Percentiles rank a stretch among this genome's conserved stretches.
phyloP scores from a whole-genome alignment of 805 yeast genomes.

The Candida vaughaniae region DNA sequence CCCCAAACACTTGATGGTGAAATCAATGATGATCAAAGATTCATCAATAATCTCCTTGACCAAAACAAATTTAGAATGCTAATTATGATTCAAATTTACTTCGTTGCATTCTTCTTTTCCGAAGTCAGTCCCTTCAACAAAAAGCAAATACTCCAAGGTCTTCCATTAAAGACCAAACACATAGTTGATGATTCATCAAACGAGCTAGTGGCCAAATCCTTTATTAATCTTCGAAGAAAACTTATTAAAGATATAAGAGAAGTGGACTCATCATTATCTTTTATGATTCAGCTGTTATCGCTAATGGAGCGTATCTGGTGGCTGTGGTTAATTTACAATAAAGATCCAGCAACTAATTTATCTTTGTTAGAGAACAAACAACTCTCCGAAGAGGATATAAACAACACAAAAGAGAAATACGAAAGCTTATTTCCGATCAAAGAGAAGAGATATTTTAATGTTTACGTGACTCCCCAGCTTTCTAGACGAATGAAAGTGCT shows the following conservation, averaged over 20 bases:
- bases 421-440: constrained; percentile 25
- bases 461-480: constrained; percentile 42
- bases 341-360: constrained; percentile 29
- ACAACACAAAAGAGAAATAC: constrained; percentile 16
- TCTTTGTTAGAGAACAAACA: constrained; percentile 25
- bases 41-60: constrained; percentile 24
- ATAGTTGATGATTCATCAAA: constrained; percentile 28
- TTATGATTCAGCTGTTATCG: constrained; percentile 25
- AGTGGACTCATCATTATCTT: constrained; percentile 26
- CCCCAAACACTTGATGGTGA: constrained; percentile 17
- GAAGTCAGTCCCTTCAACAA: constrained; percentile 27
- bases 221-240: constrained; percentile 27
- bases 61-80: constrained; percentile 25
- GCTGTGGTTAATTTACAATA: constrained; percentile 40
- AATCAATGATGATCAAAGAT: constrained; percentile 23
- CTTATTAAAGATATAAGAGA: constrained; percentile 19
- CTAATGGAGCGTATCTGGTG: constrained; percentile 36
- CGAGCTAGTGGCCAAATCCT: constrained; percentile 8
- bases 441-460: constrained; percentile 38
- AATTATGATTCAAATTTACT: constrained; percentile 29
- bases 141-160: constrained; percentile 17
- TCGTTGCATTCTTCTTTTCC: constrained; percentile 27
- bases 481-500: constrained; percentile 37
- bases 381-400: constrained; percentile 17
- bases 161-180: constrained; percentile 34